phyloP scores from a whole-genome alignment of 257 asterid species.

The Solanum phureja region DNA sequence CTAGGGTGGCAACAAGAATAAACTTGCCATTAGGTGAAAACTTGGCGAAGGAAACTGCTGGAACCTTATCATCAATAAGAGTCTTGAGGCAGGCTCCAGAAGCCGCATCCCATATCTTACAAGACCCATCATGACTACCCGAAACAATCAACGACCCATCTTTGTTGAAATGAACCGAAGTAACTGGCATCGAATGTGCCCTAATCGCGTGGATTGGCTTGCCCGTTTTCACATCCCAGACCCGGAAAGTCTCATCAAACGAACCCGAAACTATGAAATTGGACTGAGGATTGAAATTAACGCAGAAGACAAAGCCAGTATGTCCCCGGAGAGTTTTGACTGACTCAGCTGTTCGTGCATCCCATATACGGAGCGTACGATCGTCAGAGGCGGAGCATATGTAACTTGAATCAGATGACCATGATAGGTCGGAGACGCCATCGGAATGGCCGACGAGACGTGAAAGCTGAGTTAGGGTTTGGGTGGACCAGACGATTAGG shows the following conservation, averaged over 20 bases:
- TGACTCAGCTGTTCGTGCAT: conserved; percentile 66
- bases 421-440: conserved; percentile 76
- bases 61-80: conserved; percentile 63
- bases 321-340: conserved; percentile 78
- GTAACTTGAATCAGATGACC: conserved; percentile 88
- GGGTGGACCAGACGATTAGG: conserved; percentile 64
- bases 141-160: conserved; percentile 85
- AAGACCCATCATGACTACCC: conserved; percentile 80
- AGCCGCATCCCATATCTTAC: conserved; percentile 82
- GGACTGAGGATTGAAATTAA: conserved; percentile 65
- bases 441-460: conserved; percentile 68
- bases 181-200: conserved; percentile 77
- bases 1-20: conserved; percentile 70
- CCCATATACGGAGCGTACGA: conserved; percentile 92
- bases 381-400: conserved; percentile 97
- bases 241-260: conserved; percentile 72
- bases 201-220: conserved; percentile 47
- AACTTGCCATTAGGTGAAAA: conserved; percentile 92
- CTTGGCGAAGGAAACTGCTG: conserved; percentile 64
- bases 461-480: conserved; percentile 47
- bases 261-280: conserved; percentile 75
- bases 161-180: conserved; percentile 63
- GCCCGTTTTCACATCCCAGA: conserved; percentile 87
- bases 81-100: conserved; percentile 50
- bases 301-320: conserved; percentile 59